Evolutionary conservation across 495 filamentous ascomycete genomes (phyloP), one percentile per base, ranked within the genome.

Genomic region (Aspergillus panamensis): DNA sequence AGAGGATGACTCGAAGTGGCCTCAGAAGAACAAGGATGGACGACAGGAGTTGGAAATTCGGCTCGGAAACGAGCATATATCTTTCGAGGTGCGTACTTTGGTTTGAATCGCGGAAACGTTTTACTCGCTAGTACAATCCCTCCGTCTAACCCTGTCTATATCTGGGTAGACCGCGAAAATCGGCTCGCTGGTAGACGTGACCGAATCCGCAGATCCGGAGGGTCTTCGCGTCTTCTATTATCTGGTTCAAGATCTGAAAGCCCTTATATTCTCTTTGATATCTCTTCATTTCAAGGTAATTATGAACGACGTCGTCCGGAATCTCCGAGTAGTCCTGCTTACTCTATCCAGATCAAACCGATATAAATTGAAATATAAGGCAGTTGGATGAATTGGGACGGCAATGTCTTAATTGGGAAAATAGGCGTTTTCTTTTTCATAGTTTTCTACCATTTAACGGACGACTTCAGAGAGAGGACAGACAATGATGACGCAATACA

Each of bases 141-240:
- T 20, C 19, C 19, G n/a, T 45, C 52, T 45, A 45, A 45, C 42
- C 16, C 16, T 40, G 9, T 21, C 48, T 9, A 42, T 25, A 8
- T 4, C 14, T 31, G 54, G 49, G 53, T 64, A 97, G 92, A 99
- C 95, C 14, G 95, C 95, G 20, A 99, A 99, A 74, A 97, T 99
- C 63, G 95, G 95, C 53, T 97, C 94, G 13, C 77, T 99, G 44
- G 91, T 94, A 64, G 95, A 99, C 69, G 93, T 99, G 47, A 93
- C 90, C 42, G 95, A 97, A 61, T 97, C 92, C 4, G 87, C 87
- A 19, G 95, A 99, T 69, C 95, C 95, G 9, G 95, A 99, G 72
- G 95, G 95, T 32, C 82, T 99, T 13, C 84, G 95, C 12, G 95
- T 99, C n/a, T 99, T 99, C 72, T 97, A 99, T 79, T 99, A 99